A percentile compares a stretch with the other conserved stretches of the same genome.
Conservation (phyloP, 148 eudicot genomes). For the Heliamphora exappendiculata region DNA sequence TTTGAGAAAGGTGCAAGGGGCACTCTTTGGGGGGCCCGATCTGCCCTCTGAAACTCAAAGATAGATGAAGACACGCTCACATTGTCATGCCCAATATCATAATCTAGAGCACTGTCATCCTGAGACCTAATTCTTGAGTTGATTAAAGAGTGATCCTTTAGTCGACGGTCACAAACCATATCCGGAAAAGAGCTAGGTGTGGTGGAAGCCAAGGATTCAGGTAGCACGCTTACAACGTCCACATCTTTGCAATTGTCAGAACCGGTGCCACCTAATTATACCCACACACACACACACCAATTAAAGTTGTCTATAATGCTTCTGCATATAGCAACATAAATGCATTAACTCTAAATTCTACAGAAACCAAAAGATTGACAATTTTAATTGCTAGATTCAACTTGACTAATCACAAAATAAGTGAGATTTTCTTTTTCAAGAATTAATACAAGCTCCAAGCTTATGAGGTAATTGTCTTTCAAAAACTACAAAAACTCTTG, state of each 20-base stretch:
- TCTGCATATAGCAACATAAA: neutral
- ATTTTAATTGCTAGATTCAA: neutral
- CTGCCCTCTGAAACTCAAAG: conserved; percentile 67
- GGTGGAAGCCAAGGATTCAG: conserved; percentile 12
- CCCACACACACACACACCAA: neutral
- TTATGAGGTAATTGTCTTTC: neutral
- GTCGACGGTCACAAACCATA: conserved; percentile 7
- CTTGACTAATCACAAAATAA: neutral
- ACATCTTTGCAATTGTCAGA: conserved; percentile 32
- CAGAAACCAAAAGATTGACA: neutral
- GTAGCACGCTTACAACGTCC: conserved; percentile 25
- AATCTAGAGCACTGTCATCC: conserved; percentile 36
- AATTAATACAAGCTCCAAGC: neutral
- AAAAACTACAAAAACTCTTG: neutral
- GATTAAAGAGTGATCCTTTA: conserved; percentile 11
- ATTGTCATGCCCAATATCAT: conserved; percentile 33
- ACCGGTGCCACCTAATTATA: conserved; percentile 15
- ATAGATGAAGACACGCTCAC: conserved; percentile 24
- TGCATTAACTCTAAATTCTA: neutral
- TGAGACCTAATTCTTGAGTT: conserved; percentile 29
- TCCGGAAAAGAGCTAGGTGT: conserved; percentile 10
- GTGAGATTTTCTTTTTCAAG: neutral
- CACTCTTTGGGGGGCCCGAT: conserved; percentile 40
- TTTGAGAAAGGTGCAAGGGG: conserved; percentile 52
- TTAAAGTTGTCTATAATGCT: neutral